A percentile compares a stretch with the other conserved stretches of the same genome.
These are phyloP conservation scores for Fusarium domesticum DNA, from an alignment of 2,329 filamentous ascomycete species.

Conservation along the genomic window DNA sequence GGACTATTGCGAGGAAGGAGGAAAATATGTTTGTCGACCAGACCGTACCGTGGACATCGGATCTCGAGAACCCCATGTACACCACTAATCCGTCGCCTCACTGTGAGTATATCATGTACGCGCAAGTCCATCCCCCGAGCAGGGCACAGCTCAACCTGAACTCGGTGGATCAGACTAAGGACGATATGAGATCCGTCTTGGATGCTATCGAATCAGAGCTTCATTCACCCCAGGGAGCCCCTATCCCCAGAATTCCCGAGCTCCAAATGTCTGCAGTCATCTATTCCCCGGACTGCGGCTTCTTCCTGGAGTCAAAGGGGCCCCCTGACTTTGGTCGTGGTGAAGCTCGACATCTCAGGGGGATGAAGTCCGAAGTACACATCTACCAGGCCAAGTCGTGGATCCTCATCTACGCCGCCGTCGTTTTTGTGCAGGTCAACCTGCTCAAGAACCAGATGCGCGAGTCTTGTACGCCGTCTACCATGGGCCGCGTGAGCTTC, in stretches of 20 bases:
- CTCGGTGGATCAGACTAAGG: conserved; percentile 33
- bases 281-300: conserved; percentile 67
- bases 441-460: conserved; percentile 63
- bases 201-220: conserved; percentile 61
- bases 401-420: conserved; percentile 52
- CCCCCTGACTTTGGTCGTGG: conserved; percentile 52
- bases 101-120: conserved; percentile 86
- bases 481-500: conserved; percentile 63
- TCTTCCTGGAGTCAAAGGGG: conserved; percentile 63
- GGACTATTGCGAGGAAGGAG: conserved; percentile 64
- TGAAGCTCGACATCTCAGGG: conserved; percentile 55
- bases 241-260: conserved; percentile 51
- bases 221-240: conserved; percentile 58
- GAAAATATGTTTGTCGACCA: conserved; percentile 52
- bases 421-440: conserved; percentile 60
- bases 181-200: conserved; percentile 38
- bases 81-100: conserved; percentile 61
- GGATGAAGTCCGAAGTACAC: conserved; percentile 60
- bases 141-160: conserved; percentile 34
- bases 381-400: conserved; percentile 57
- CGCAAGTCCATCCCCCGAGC: conserved; percentile 67
- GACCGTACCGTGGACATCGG: conserved; percentile 74
- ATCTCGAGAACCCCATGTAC: conserved; percentile 59
- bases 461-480: conserved; percentile 65
- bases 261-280: conserved; percentile 62